Evolutionary conservation across 2,329 filamentous ascomycete species (phyloP).

Genomic region (Hymenoscyphus fraxineus): DNA sequence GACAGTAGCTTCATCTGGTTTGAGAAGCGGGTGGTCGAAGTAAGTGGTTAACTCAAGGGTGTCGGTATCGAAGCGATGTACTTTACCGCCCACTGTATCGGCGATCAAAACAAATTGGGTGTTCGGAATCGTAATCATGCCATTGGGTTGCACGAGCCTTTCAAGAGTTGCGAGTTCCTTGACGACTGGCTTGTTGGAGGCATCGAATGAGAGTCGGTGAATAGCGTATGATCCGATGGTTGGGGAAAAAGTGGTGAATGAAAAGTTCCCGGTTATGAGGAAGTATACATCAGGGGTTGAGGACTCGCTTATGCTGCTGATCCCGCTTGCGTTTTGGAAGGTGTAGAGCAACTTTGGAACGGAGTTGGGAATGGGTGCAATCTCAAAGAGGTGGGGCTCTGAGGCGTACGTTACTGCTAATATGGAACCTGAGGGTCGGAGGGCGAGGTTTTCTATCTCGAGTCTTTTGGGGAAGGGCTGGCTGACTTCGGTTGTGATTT

Average conservation of each 20-base stretch:
- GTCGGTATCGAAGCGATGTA: conserved; percentile 3
- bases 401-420: conserved; percentile 33
- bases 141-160: conserved; percentile 3
- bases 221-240: conserved; percentile 5
- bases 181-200: background rate
- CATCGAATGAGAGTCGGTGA: conserved; percentile 1
- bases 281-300: conserved; percentile 10
- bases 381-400: conserved; percentile 11
- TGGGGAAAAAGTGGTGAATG: conserved; percentile 6
- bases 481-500: conserved; percentile 5
- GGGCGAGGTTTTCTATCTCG: conserved; percentile 37
- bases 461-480: conserved; percentile 11
- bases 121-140: conserved; percentile 5
- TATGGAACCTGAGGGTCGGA: conserved; percentile 34
- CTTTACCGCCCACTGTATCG: background rate
- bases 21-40: conserved; percentile 11
- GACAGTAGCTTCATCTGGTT: background rate
- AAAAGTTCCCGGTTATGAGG: conserved; percentile 14
- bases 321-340: conserved; percentile 8
- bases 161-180: conserved; percentile 3
- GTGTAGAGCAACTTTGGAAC: conserved; percentile 20
- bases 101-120: conserved; percentile 10
- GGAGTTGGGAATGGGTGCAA: conserved; percentile 22
- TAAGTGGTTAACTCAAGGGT: conserved; percentile 4
- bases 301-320: conserved; percentile 11